phyloP scores from a whole-genome alignment of 345 rosid genomes.

The Arabis hirsuta region DNA sequence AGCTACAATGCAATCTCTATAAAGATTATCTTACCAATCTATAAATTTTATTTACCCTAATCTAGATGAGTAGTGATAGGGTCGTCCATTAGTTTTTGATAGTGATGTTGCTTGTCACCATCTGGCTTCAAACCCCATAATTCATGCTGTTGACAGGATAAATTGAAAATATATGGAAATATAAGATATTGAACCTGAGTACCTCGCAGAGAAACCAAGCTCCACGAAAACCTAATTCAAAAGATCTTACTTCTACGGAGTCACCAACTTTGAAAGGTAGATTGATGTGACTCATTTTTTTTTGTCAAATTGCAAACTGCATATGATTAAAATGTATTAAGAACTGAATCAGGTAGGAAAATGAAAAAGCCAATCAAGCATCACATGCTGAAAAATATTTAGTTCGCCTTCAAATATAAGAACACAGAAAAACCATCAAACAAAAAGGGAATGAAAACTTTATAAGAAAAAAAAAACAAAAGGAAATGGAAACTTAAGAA shows the following conservation, averaged over 20 bases:
- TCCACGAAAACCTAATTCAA: conserved; percentile 62
- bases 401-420: no score
- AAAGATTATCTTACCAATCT: not conserved
- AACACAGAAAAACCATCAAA: not conserved
- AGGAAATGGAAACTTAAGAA: not conserved
- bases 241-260: conserved; percentile 55
- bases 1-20: not conserved
- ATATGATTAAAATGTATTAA: not conserved
- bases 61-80: not conserved
- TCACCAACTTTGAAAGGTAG: conserved; percentile 58
- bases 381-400: not conserved
- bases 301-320: conserved; percentile 3
- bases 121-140: no score
- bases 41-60: no score
- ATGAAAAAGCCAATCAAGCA: not conserved
- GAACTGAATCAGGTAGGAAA: not conserved
- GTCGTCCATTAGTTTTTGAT: no score
- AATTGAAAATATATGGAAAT: no score
- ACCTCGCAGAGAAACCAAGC: conserved; percentile 96
- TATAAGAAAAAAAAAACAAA: not conserved
- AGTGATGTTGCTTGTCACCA: no score
- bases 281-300: conserved; percentile 6
- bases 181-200: not conserved
- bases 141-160: no score
- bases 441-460: not conserved